Percentiles rank a stretch among this genome's conserved stretches.
Evolutionary conservation across 495 filamentous ascomycete genomes (phyloP).

Genomic region (Trichocladium antarcticum): DNA sequence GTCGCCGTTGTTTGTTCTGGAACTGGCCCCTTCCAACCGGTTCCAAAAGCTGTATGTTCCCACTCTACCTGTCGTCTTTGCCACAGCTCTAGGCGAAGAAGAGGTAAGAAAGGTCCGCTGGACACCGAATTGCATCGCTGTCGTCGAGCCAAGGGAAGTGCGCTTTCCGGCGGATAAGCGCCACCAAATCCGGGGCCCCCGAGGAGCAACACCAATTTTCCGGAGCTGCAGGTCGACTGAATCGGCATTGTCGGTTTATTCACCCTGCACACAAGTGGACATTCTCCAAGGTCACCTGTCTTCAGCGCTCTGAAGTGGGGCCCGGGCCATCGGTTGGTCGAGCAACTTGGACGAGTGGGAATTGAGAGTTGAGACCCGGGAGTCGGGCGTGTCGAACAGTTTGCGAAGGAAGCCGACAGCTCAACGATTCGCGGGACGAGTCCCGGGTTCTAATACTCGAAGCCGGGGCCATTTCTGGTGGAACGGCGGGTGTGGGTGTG

Average conservation of each 20-base stretch:
- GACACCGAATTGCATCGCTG: too few species aligned
- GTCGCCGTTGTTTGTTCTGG: too few species aligned
- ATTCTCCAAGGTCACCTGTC: neutral
- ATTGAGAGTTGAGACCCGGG: neutral
- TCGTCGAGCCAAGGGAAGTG: too few species aligned
- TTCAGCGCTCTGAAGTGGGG: constrained; percentile 8
- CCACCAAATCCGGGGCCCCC: neutral
- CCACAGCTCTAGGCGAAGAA: too few species aligned
- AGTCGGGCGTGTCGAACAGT: constrained; percentile 1
- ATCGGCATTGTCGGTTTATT: constrained; percentile 5
- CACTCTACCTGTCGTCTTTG: too few species aligned
- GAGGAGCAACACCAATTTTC: neutral
- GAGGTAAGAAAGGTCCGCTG: too few species aligned
- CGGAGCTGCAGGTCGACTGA: constrained; percentile 14
- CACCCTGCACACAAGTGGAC: neutral
- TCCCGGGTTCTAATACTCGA: constrained; percentile 4
- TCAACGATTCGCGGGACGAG: constrained; percentile 4
- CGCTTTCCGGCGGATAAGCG: neutral
- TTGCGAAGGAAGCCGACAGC: neutral
- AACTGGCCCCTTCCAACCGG: too few species aligned
- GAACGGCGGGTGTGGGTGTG: neutral
- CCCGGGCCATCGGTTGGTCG: constrained; percentile 5
- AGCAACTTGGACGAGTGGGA: constrained; percentile 1
- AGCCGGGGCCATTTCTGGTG: neutral
- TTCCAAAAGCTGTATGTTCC: too few species aligned